Evolutionary conservation across 306 rosid genomes (phyloP).

Genomic region (Cyamopsis tetragonoloba): DNA sequence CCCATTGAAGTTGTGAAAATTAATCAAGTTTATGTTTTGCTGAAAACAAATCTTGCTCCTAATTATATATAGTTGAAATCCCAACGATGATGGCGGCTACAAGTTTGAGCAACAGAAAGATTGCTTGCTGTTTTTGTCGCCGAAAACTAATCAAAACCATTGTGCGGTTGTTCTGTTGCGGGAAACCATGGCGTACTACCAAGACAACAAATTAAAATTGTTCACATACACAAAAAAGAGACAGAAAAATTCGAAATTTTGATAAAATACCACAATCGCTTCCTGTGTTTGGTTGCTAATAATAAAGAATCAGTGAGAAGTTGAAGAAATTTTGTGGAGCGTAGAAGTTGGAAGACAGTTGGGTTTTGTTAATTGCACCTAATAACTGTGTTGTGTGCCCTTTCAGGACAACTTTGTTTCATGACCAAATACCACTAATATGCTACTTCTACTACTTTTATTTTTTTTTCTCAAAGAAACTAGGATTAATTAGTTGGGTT

Average conservation of each 20-base stretch:
- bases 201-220: too few species aligned
- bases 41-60: not conserved
- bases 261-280: not conserved
- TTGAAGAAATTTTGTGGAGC: not conserved
- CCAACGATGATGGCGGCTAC: slow-evolving; percentile 26
- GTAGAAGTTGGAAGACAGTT: not conserved
- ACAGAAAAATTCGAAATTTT: slow-evolving; percentile 33
- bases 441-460: too few species aligned
- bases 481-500: too few species aligned
- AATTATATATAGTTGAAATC: not conserved
- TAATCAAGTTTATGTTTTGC: not conserved
- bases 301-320: not conserved
- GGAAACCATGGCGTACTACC: not conserved
- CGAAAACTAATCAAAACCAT: not conserved
- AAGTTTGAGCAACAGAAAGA: not conserved
- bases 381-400: not conserved
- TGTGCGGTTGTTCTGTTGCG: not conserved
- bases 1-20: slow-evolving; percentile 21
- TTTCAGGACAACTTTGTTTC: not conserved
- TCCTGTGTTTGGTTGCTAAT: too few species aligned
- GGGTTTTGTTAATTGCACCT: slow-evolving; percentile 15
- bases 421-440: not conserved
- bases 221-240: too few species aligned
- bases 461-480: not conserved
- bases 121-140: not conserved